These are phyloP conservation scores for Aspergillus nomiae DNA, from an alignment of 2,329 filamentous ascomycete genomes.

Conservation along the genomic window DNA sequence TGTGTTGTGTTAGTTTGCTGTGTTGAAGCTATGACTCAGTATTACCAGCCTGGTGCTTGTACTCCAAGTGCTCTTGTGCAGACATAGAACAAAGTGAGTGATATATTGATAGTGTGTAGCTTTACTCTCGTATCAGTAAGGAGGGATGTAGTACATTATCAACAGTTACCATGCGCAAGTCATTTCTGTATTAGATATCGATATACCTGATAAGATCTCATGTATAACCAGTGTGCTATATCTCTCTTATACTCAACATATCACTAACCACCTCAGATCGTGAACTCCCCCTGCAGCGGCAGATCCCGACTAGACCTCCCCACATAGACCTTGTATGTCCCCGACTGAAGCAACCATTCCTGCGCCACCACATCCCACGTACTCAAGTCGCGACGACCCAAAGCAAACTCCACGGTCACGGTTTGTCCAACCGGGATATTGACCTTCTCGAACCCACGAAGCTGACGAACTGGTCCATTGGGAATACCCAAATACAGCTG, in stretches of 20 bases:
- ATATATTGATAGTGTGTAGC: not conserved
- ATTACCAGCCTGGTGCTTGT: not conserved
- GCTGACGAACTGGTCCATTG: conserved; percentile 35
- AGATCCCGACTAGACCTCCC: conserved; percentile 26
- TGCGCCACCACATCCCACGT: conserved; percentile 31
- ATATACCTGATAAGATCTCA: not conserved
- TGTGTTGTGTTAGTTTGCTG: not conserved
- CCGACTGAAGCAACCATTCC: conserved; percentile 22
- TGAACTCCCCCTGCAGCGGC: conserved; percentile 18
- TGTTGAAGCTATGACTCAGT: not conserved
- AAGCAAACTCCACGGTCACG: conserved; percentile 44
- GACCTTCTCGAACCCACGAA: conserved; percentile 57
- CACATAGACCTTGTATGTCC: conserved; percentile 24
- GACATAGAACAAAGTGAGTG: not conserved
- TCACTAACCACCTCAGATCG: not conserved
- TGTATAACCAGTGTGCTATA: not conserved
- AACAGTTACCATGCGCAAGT: not conserved
- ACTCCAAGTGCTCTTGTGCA: not conserved
- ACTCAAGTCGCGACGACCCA: conserved; percentile 38
- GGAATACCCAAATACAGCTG: conserved; percentile 56
- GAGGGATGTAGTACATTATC: not conserved
- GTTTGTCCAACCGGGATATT: conserved; percentile 44
- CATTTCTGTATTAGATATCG: not conserved
- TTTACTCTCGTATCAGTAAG: not conserved
- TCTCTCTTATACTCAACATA: not conserved